phyloP scores from a whole-genome alignment of 1,284 basidiomycete genomes.

The Neonothopanus nambi region DNA sequence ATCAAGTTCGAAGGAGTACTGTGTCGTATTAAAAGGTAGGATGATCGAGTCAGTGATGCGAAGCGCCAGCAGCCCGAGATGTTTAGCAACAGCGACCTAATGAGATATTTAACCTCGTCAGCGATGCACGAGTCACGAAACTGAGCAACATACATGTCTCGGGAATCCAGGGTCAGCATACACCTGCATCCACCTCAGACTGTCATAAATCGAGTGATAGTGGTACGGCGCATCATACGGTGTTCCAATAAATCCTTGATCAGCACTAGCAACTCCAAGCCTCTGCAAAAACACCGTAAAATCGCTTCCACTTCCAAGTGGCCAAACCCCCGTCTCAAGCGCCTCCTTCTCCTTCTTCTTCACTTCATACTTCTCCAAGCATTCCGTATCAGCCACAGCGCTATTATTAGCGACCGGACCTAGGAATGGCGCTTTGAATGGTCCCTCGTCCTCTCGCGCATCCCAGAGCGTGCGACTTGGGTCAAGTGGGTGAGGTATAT shows the following conservation, averaged over 20 bases:
- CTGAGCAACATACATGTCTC: constrained; percentile 53
- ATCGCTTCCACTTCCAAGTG: constrained; percentile 65
- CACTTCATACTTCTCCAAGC: constrained; percentile 28
- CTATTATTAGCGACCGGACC: constrained; percentile 24
- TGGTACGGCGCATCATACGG: constrained; percentile 70
- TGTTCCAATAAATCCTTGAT: constrained; percentile 45
- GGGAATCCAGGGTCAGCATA: constrained; percentile 80
- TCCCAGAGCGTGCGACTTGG: constrained; percentile 64
- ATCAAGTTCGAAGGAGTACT: constrained; percentile 67
- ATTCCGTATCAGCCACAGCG: constrained; percentile 33
- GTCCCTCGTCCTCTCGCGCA: constrained; percentile 56
- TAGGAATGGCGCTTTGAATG: constrained; percentile 32
- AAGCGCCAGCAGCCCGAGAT: constrained; percentile 63
- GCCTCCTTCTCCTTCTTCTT: constrained; percentile 19
- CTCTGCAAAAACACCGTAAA: constrained; percentile 70
- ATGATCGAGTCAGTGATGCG: constrained; percentile 62
- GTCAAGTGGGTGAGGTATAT: constrained; percentile 67
- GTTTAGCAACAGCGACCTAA: constrained; percentile 43
- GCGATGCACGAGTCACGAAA: not conserved
- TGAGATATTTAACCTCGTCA: not conserved
- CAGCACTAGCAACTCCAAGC: constrained; percentile 42
- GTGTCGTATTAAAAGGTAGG: constrained; percentile 75
- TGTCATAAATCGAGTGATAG: constrained; percentile 85
- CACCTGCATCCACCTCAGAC: constrained; percentile 69
- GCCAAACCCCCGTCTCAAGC: constrained; percentile 28